Percentiles rank a stretch among this genome's conserved stretches.
phyloP scores from a whole-genome alignment of 2,329 filamentous ascomycete genomes.

The Stagonosporopsis cucurbitacearum region DNA sequence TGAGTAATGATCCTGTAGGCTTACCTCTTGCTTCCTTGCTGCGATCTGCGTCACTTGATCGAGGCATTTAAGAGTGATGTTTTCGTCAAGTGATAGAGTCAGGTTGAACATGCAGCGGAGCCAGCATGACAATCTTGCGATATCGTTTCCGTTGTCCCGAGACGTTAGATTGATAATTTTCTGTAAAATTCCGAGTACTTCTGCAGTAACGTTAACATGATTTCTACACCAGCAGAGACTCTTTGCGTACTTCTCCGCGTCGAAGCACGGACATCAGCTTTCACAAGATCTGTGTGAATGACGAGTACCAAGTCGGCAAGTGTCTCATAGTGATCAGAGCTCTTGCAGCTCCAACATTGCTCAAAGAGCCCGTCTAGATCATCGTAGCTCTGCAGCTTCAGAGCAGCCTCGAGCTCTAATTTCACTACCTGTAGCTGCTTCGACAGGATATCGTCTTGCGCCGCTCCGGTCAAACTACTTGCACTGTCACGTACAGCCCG shows the following conservation, averaged over 20 bases:
- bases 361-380: constrained; percentile 67
- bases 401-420: constrained; percentile 79
- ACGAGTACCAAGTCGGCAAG: constrained; percentile 56
- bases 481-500: constrained; percentile 48
- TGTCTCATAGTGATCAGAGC: constrained; percentile 52
- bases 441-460: constrained; percentile 60
- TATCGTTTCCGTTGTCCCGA: constrained; percentile 62
- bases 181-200: constrained; percentile 56
- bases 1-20: constrained; percentile 11
- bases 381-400: constrained; percentile 72
- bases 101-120: constrained; percentile 78
- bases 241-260: constrained; percentile 42
- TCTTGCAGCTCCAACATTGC: constrained; percentile 47
- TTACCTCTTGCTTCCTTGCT: constrained; percentile 36
- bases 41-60: constrained; percentile 63
- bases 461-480: constrained; percentile 51
- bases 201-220: constrained; percentile 18
- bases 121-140: constrained; percentile 72
- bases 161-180: constrained; percentile 75
- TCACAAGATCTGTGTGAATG: constrained; percentile 48
- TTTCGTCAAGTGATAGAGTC: constrained; percentile 64
- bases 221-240: not conserved
- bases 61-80: constrained; percentile 65
- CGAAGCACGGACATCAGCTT: constrained; percentile 33
- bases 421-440: constrained; percentile 73